Evolutionary conservation across 2,329 filamentous ascomycete genomes (phyloP).

Genomic region (Cryphonectria naterciae): DNA sequence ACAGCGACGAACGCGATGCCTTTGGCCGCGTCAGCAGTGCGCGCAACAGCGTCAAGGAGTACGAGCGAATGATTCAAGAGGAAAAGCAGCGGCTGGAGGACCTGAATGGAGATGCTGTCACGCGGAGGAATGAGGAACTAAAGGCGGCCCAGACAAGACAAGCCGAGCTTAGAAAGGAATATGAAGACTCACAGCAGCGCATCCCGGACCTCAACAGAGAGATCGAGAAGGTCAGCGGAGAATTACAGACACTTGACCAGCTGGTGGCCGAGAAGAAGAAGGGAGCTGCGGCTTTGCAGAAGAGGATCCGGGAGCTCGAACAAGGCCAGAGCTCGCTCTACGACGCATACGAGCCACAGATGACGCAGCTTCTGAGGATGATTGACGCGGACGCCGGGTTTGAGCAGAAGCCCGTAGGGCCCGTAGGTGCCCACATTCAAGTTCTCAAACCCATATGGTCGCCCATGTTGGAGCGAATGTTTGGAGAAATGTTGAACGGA

Average conservation of each 20-base stretch:
- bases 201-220: conserved; percentile 41
- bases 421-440: conserved; percentile 77
- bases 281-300: conserved; percentile 59
- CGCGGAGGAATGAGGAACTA: conserved; percentile 62
- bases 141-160: conserved; percentile 59
- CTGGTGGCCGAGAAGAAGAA: conserved; percentile 49
- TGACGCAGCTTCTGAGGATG: conserved; percentile 66
- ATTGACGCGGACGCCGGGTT: conserved; percentile 75
- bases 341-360: conserved; percentile 65
- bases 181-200: conserved; percentile 37
- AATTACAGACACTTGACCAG: conserved; percentile 38
- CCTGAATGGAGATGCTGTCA: conserved; percentile 71
- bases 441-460: conserved; percentile 83
- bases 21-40: conserved; percentile 59
- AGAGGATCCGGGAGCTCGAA: conserved; percentile 54
- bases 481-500: conserved; percentile 71
- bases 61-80: conserved; percentile 53
- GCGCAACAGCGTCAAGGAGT: conserved; percentile 49
- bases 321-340: conserved; percentile 62
- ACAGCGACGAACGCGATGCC: conserved; percentile 69
- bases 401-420: conserved; percentile 75
- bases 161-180: conserved; percentile 46
- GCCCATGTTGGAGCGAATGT: conserved; percentile 74
- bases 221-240: conserved; percentile 39
- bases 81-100: conserved; percentile 67